Evolutionary conservation across 2,329 filamentous ascomycete genomes (phyloP), one percentile per base, ranked within the genome.

Genomic region (Epichloe uncinata): DNA sequence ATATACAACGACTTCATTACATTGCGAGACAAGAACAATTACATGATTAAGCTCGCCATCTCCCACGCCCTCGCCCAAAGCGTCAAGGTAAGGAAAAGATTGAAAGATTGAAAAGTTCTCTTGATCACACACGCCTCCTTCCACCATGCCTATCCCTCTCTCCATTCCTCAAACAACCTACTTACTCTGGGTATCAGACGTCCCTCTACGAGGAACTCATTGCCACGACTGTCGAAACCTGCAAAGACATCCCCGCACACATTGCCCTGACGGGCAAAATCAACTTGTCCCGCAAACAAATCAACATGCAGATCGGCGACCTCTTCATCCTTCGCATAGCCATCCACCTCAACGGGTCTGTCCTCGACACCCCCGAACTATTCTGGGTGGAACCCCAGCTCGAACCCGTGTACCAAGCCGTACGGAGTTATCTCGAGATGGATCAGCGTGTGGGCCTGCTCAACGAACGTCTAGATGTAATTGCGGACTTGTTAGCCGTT

Each of bases 1-100:
- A 98, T 98, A 66, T 98, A 98, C 77, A 98, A 98, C 68, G 93
- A 98, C 68, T 98, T 98, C 61, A 98, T 98, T 67, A 93, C 87
- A 2, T 69, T 98, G 53, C 78, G 90, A 45, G 91, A 97, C 60
- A 95, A 95, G 69, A 83, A 83, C 61, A 95, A 95, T 67, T 95
- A 97, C 71, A 97, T 97, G 93, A 94, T 85, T 57, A 97, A 97
- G 70, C 74, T 97, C 37, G 89, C 91, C 50, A 97, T 97, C 63
- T 95, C 88, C 15, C 93, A 98, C 70, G 93, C 93, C 3, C 73
- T 98, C 45, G 87, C 91, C 0, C 93, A 98, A 67, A 95, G 87
- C 55, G 93, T 97, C 62, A 97, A 98, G 77, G 82, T 84, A 65
- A 45, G 61, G 53, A 46, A 8, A 26, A 30, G 41, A 42, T 11